Evolutionary conservation across 2,329 filamentous ascomycete genomes (phyloP).

Genomic region (Fusarium armeniacum): DNA sequence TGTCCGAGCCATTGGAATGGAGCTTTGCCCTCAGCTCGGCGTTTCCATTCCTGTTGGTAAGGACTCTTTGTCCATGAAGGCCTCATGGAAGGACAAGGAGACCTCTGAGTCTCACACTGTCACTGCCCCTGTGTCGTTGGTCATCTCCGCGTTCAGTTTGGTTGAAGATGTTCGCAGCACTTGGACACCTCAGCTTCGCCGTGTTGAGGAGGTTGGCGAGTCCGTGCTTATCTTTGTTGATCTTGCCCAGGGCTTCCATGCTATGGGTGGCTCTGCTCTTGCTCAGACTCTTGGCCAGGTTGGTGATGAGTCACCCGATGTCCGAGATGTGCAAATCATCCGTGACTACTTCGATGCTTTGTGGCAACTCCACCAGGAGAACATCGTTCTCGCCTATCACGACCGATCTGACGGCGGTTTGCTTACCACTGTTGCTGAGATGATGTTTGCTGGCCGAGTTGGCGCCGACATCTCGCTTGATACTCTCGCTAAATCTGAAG

Average conservation of each 20-base stretch:
- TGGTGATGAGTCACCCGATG: conserved; percentile 87
- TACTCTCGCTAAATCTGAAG: conserved; percentile 73
- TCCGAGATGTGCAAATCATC: conserved; percentile 83
- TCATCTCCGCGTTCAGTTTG: conserved; percentile 90
- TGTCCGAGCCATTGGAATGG: conserved; percentile 92
- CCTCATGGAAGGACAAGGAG: conserved; percentile 85
- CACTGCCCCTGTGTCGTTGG: conserved; percentile 89
- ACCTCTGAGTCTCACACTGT: conserved; percentile 82
- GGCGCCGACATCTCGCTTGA: conserved; percentile 90
- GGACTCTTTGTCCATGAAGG: conserved; percentile 99
- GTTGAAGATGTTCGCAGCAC: conserved; percentile 87
- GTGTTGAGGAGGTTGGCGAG: conserved; percentile 89
- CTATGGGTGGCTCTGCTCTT: conserved; percentile 90
- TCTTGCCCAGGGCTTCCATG: conserved; percentile 82
- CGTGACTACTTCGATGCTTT: conserved; percentile 94
- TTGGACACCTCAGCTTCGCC: conserved; percentile 91
- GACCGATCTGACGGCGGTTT: conserved; percentile 94
- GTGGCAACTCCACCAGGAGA: conserved; percentile 70
- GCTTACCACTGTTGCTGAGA: conserved; percentile 90
- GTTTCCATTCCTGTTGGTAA: conserved; percentile 97
- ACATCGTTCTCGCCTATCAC: conserved; percentile 88
- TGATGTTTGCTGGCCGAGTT: conserved; percentile 97
- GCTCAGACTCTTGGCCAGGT: conserved; percentile 91
- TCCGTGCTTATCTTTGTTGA: conserved; percentile 92
- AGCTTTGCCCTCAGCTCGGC: conserved; percentile 89